Evolutionary conservation across 139 green algal genomes (phyloP).

Genomic region (Haematococcus sp.): DNA sequence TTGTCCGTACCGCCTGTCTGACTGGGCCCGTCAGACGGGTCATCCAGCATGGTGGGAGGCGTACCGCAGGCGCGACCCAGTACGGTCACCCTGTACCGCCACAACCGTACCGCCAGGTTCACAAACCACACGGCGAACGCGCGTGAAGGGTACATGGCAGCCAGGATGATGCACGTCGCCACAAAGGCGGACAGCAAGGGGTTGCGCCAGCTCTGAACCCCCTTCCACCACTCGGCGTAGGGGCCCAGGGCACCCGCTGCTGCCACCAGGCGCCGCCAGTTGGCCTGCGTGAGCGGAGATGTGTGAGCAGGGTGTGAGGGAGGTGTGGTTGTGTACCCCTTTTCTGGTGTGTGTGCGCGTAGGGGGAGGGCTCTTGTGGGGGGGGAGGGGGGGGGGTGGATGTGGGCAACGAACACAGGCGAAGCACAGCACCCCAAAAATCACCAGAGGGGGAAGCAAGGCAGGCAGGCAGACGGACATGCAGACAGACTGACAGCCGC

Average conservation of each 20-base stretch:
- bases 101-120: not conserved
- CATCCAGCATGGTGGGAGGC: slow-evolving; percentile 13
- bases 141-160: not conserved
- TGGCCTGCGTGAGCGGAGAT: too few species aligned
- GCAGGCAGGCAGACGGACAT: too few species aligned
- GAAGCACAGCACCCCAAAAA: too few species aligned
- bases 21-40: slow-evolving; percentile 6
- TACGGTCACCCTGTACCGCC: not conserved
- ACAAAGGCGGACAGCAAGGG: slow-evolving; percentile 9
- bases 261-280: slow-evolving; percentile 26
- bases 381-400: too few species aligned
- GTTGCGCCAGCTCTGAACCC: slow-evolving; percentile 10
- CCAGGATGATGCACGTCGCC: not conserved
- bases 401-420: too few species aligned
- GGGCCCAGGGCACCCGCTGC: slow-evolving; percentile 2
- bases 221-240: slow-evolving; percentile 8
- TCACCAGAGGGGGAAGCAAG: too few species aligned
- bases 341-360: too few species aligned
- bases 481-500: too few species aligned
- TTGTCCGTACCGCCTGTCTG: too few species aligned
- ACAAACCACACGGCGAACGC: not conserved
- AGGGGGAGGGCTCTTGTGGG: too few species aligned
- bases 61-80: not conserved
- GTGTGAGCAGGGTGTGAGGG: too few species aligned
- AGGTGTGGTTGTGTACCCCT: too few species aligned